Conservation (phyloP, 805 yeast species). For the Pichia insulana region DNA sequence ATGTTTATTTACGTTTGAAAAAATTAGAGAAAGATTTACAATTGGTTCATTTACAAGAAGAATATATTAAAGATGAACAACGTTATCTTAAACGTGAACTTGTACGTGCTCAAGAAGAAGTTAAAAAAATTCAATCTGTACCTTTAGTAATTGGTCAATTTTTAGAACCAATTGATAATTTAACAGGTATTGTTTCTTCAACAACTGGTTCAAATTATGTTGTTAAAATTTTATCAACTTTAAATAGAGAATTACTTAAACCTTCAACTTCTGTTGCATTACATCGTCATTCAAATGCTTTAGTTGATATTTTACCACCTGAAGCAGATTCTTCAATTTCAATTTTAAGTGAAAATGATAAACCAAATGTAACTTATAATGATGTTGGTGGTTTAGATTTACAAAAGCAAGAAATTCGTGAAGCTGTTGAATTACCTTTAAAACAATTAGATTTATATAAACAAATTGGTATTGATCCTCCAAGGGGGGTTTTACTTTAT, state of each 20-base stretch:
- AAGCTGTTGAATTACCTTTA: conserved; percentile 94
- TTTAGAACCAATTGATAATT: conserved; percentile 92
- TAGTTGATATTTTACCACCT: conserved; percentile 95
- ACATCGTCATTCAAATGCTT: conserved; percentile 96
- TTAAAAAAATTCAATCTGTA: conserved; percentile 92
- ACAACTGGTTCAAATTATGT: conserved; percentile 98
- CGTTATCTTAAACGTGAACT: conserved; percentile 92
- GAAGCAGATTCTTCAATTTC: conserved; percentile 97
- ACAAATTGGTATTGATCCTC: conserved; percentile 98
- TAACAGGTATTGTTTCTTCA: conserved; percentile 92
- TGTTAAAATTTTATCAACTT: conserved; percentile 86
- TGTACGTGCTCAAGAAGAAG: conserved; percentile 96
- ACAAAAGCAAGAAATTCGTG: conserved; percentile 98
- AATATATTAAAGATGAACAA: conserved; percentile 95
- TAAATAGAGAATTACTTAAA: conserved; percentile 89
- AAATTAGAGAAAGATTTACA: conserved; percentile 87
- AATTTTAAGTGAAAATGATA: conserved; percentile 88
- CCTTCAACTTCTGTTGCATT: conserved; percentile 94
- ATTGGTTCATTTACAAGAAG: conserved; percentile 80
- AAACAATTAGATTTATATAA: conserved; percentile 93
- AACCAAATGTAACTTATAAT: conserved; percentile 87
- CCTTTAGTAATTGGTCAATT: conserved; percentile 98
- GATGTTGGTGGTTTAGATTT: conserved; percentile 98
- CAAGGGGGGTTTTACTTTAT: conserved; percentile 91
- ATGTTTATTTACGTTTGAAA: conserved; percentile 78